A percentile compares a stretch with the other conserved stretches of the same genome.
Conservation (phyloP, 2,329 filamentous ascomycete species). For the Periconia sp. region DNA sequence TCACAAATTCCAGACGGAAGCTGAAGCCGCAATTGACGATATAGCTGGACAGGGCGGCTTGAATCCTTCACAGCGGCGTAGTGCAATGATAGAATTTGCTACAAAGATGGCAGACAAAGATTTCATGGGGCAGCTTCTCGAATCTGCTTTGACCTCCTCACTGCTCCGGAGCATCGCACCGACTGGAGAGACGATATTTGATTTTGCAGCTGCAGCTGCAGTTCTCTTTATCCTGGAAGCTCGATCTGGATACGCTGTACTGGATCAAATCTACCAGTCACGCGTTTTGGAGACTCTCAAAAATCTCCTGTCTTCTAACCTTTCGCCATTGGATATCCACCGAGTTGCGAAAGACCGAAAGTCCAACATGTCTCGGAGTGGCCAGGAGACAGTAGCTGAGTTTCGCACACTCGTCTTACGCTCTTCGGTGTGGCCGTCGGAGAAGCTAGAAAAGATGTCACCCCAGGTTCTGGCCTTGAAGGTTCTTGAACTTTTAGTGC, state of each 20-base stretch:
- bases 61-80: conserved; percentile 56
- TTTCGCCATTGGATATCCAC: conserved; percentile 60
- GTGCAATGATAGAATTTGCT: conserved; percentile 62
- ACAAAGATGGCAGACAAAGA: conserved; percentile 62
- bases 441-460: conserved; percentile 59
- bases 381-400: conserved; percentile 61
- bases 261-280: conserved; percentile 63
- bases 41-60: conserved; percentile 55
- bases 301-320: conserved; percentile 57
- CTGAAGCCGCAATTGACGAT: conserved; percentile 65
- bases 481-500: conserved; percentile 64
- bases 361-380: conserved; percentile 71
- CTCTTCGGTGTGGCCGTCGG: conserved; percentile 66
- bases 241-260: conserved; percentile 65
- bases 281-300: conserved; percentile 62
- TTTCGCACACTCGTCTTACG: conserved; percentile 62
- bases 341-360: conserved; percentile 68
- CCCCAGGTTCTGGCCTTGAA: conserved; percentile 69
- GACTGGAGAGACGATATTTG: conserved; percentile 52
- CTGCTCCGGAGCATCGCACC: conserved; percentile 67
- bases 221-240: conserved; percentile 67
- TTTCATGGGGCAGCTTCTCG: conserved; percentile 73
- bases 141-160: conserved; percentile 73
- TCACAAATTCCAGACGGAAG: conserved; percentile 61
- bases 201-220: conserved; percentile 69